phyloP scores from a whole-genome alignment of 1,284 basidiomycete genomes.

The Tylopilus sp. region DNA sequence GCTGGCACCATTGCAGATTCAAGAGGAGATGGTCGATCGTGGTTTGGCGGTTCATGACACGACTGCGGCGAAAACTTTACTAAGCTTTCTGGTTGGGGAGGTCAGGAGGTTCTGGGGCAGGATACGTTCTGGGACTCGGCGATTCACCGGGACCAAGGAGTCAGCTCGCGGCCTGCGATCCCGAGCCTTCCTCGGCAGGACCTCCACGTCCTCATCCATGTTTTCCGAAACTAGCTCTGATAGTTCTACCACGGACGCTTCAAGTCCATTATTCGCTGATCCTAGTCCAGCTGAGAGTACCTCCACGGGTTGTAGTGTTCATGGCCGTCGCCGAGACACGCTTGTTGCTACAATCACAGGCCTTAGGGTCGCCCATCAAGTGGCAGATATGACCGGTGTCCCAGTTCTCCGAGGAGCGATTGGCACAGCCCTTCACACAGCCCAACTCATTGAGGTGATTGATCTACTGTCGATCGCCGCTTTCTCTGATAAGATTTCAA shows the following conservation, averaged over 20 bases:
- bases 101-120: not conserved
- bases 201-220: not conserved
- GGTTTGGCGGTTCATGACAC: not conserved
- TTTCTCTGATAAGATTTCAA: not conserved
- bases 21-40: not conserved
- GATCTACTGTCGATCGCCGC: accelerated
- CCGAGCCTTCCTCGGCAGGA: not conserved
- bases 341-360: conserved; percentile 14
- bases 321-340: not conserved
- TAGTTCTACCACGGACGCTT: not conserved
- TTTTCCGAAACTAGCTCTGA: not conserved
- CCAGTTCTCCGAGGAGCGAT: no score
- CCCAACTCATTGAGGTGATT: conserved; percentile 23
- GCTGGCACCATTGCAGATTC: not conserved
- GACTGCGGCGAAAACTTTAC: not conserved
- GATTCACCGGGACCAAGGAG: not conserved
- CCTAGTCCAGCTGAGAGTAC: not conserved
- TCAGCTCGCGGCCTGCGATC: not conserved
- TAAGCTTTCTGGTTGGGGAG: not conserved
- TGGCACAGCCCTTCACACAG: conserved; percentile 16
- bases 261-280: not conserved
- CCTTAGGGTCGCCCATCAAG: conserved; percentile 22
- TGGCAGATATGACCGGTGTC: conserved; percentile 9
- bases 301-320: conserved; percentile 11
- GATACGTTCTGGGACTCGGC: not conserved